phyloP scores from a whole-genome alignment of 2,329 filamentous ascomycete genomes.

The Diatrype stigma region DNA sequence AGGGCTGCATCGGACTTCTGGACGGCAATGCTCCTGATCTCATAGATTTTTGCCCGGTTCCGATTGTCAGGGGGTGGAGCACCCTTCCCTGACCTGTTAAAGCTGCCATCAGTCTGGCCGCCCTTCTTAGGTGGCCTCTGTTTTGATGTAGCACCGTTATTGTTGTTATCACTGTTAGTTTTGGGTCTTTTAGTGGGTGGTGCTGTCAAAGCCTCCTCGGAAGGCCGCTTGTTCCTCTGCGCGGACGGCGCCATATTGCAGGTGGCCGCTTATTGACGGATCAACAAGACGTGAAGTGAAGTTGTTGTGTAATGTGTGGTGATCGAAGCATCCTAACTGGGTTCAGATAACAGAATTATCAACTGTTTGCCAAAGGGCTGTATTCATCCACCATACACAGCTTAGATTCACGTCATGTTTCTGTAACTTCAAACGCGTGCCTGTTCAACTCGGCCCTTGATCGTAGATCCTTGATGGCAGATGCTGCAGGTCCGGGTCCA shows the following conservation, averaged over 20 bases:
- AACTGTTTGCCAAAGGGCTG: background rate
- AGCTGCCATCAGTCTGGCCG: constrained; percentile 10
- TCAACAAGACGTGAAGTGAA: background rate
- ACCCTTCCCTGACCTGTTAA: constrained; percentile 21
- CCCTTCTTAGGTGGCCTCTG: no score
- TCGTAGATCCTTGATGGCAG: no score
- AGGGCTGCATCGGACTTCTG: constrained; percentile 49
- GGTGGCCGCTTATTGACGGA: no score
- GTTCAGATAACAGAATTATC: background rate
- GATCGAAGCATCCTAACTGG: background rate
- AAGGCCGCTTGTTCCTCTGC: constrained; percentile 7
- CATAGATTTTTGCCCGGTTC: constrained; percentile 44
- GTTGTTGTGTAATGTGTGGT: background rate
- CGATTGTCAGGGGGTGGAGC: constrained; percentile 20
- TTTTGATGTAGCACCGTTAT: no score
- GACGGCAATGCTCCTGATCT: constrained; percentile 46
- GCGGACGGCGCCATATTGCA: background rate
- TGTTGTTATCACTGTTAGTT: background rate
- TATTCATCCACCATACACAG: background rate
- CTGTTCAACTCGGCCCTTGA: no score
- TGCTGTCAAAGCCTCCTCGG: constrained; percentile 3
- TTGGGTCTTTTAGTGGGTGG: constrained; percentile 6
- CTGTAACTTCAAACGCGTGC: no score
- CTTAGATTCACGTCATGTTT: background rate
- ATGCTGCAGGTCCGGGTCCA: no score